phyloP scores from a whole-genome alignment of 1,284 basidiomycete genomes.

The Ceratobasidium sp. region DNA sequence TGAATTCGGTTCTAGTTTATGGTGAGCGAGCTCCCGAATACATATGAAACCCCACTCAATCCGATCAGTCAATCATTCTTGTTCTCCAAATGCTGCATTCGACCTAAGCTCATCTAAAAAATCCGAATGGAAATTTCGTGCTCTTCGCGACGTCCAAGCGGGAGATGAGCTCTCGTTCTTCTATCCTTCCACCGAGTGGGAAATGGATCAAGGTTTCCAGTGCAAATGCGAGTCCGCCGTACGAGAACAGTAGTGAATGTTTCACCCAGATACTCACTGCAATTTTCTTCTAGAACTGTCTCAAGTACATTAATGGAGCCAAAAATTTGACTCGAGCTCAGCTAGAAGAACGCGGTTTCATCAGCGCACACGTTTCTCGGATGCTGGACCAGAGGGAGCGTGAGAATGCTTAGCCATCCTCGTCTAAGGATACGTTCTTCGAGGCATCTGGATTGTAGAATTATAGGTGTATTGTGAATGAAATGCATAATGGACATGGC shows the following conservation, averaged over 20 bases:
- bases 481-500: not conserved
- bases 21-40: conserved; percentile 45
- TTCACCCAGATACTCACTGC: not conserved
- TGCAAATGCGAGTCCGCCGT: conserved; percentile 60
- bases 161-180: conserved; percentile 64
- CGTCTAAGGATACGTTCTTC: not conserved
- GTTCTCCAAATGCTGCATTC: conserved; percentile 66
- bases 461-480: not conserved
- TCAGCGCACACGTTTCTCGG: conserved; percentile 51
- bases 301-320: conserved; percentile 54
- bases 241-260: conserved; percentile 30
- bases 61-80: conserved; percentile 67
- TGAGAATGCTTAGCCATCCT: not conserved
- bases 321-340: conserved; percentile 49
- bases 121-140: conserved; percentile 55
- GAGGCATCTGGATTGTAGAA: not conserved
- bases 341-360: conserved; percentile 49
- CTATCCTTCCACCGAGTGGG: conserved; percentile 75
- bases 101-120: conserved; percentile 58
- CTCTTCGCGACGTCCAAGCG: conserved; percentile 48
- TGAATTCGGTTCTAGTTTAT: conserved; percentile 71
- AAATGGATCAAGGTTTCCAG: conserved; percentile 70
- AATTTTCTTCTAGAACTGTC: conserved; percentile 48
- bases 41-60: conserved; percentile 48
- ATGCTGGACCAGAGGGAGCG: conserved; percentile 38